A percentile compares a stretch with the other conserved stretches of the same genome.
Conservation (phyloP, 1,284 basidiomycete genomes). For the Ganoderma meredithae region DNA sequence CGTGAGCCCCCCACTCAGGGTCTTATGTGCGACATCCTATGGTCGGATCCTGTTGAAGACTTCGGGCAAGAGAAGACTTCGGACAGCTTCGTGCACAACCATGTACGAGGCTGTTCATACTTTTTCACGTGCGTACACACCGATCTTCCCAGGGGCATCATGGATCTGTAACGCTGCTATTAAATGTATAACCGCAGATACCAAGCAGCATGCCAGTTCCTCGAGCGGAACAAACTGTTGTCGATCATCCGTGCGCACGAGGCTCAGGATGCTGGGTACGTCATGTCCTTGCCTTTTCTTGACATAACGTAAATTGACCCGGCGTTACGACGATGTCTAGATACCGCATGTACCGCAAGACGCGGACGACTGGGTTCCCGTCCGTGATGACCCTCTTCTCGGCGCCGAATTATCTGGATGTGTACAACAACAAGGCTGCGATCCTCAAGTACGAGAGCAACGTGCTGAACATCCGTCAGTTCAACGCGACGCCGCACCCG, state of each 20-base stretch:
- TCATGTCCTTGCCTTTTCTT: background rate
- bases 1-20: constrained; percentile 94
- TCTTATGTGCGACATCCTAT: constrained; percentile 94
- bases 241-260: constrained; percentile 96
- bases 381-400: constrained; percentile 98
- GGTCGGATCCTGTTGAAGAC: constrained; percentile 95
- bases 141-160: background rate
- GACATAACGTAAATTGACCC: background rate
- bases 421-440: constrained; percentile 97
- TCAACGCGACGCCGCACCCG: constrained; percentile 95
- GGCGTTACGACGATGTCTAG: constrained; percentile 46
- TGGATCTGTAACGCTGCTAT: constrained; percentile 18
- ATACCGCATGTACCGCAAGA: constrained; percentile 97
- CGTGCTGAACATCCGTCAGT: constrained; percentile 95
- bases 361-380: constrained; percentile 91
- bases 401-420: constrained; percentile 95
- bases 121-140: constrained; percentile 83
- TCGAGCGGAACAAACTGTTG: constrained; percentile 93
- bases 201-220: constrained; percentile 91
- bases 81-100: constrained; percentile 91
- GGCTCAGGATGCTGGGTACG: constrained; percentile 91
- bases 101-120: constrained; percentile 94
- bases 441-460: constrained; percentile 97
- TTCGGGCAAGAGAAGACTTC: constrained; percentile 91
- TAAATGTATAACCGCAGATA: constrained; percentile 63